A percentile compares a stretch with the other conserved stretches of the same genome.
Conservation (phyloP, 306 rosid species). For the Gastrolobium bilobum region DNA sequence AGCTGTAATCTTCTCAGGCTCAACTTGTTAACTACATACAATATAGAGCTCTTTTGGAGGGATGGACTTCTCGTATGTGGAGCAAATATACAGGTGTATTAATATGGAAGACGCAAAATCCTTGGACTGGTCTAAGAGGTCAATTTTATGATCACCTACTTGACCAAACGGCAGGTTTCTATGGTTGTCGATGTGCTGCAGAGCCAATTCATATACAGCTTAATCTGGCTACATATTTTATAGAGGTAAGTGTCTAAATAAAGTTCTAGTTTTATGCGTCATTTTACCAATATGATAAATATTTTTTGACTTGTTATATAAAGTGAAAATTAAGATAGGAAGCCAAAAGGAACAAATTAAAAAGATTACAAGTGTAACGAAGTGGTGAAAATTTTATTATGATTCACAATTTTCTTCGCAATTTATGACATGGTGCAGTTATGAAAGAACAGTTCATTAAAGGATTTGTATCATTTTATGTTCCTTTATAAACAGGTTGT, state of each 20-base stretch:
- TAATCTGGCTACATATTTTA: slow-evolving; percentile 75
- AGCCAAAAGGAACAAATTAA: slow-evolving; percentile 32
- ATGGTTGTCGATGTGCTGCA: slow-evolving; percentile 90
- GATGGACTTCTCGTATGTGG: slow-evolving; percentile 95
- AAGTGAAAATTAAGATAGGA: slow-evolving; percentile 36
- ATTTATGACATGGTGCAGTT: slow-evolving; percentile 27
- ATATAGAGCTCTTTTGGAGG: slow-evolving; percentile 93
- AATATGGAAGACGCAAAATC: slow-evolving; percentile 97
- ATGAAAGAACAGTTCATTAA: slow-evolving; percentile 22
- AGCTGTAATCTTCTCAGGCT: slow-evolving; percentile 65
- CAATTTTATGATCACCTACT: slow-evolving; percentile 96
- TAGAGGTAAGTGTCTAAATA: slow-evolving; percentile 66
- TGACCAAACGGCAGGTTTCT: slow-evolving; percentile 96
- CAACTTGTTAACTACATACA: slow-evolving; percentile 92
- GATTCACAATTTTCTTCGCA: slow-evolving; percentile 19
- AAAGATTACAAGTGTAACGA: background rate
- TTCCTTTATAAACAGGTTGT: slow-evolving; percentile 73
- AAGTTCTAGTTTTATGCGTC: slow-evolving; percentile 20
- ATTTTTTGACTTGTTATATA: background rate
- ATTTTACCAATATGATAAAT: slow-evolving; percentile 24
- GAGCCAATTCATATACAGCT: slow-evolving; percentile 95
- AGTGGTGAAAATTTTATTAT: slow-evolving; percentile 26
- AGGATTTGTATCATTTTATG: slow-evolving; percentile 47
- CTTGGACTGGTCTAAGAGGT: slow-evolving; percentile 98
- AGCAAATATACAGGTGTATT: slow-evolving; percentile 91